Evolutionary conservation across 768 basidiomycete species (phyloP).

Genomic region (Cystofilobasidium capitatum): DNA sequence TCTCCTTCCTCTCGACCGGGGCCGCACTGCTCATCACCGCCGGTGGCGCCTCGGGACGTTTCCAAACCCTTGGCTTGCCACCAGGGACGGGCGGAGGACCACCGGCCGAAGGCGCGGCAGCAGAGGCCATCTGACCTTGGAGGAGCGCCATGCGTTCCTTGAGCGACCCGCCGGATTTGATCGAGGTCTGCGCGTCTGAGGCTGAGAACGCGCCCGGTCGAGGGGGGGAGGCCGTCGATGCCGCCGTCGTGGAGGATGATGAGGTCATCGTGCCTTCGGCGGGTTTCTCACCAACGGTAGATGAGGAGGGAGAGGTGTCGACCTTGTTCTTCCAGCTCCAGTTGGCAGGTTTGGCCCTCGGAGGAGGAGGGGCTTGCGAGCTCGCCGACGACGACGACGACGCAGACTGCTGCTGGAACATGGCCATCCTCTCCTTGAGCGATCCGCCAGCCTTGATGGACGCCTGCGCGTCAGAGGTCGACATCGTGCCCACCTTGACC

Average conservation of each 20-base stretch:
- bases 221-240: not conserved
- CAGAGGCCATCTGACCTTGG: conserved; percentile 48
- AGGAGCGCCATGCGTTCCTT: conserved; percentile 93
- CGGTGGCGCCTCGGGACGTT: conserved; percentile 50
- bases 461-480: conserved; percentile 25
- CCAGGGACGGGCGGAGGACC: conserved; percentile 48
- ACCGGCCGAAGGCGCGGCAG: conserved; percentile 60
- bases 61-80: conserved; percentile 72
- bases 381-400: conserved; percentile 10
- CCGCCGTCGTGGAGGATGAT: conserved; percentile 3
- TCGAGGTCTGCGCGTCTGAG: conserved; percentile 77
- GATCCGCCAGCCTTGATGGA: conserved; percentile 19
- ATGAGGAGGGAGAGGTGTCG: conserved; percentile 21
- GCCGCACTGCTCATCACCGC: conserved; percentile 36
- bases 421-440: conserved; percentile 27
- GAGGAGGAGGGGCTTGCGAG: conserved; percentile 13
- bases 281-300: conserved; percentile 5
- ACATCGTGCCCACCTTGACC: conserved; percentile 23
- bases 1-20: conserved; percentile 13
- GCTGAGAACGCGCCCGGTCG: conserved; percentile 42
- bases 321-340: conserved; percentile 28
- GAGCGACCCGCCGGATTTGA: conserved; percentile 63
- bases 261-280: not conserved
- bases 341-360: conserved; percentile 24
- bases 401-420: conserved; percentile 24